Base-by-base conservation (phyloP, 129 eudicot genomes). In the Erigeron canadensis region DNA sequence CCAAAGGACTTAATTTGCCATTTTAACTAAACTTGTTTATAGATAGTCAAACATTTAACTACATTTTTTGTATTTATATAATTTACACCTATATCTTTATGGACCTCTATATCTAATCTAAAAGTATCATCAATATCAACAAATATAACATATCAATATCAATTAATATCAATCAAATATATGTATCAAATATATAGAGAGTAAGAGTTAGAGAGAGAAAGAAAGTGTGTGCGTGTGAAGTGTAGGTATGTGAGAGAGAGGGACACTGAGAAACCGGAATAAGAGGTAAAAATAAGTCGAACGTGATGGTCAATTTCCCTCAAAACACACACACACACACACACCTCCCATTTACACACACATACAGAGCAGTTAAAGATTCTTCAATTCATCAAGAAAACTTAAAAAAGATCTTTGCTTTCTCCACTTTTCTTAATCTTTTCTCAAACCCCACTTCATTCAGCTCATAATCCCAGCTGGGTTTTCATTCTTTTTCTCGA, bases 291-390 rank as follows among this genome's bases (percentile, higher is more conserved):
- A 57, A 83, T 67, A 58, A 19, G 39, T 21, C 68, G 83, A 75
- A 67, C 70, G 81, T 79, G 87, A 79, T 72, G 76, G 82, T 83
- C 81, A 75, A 83, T 71, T 80, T 79, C 28, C 81, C 81, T 71
- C 77, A 70, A 70, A 71, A 47, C 73, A 43, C 60, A 34, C 12
- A 16, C 67, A 34, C 12, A 16, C 67, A 51, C 70, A 63, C 71
- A 63, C 53, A 18, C 8, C 34, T 28, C 34, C 6, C 59, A 59
- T 43, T 47, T 6, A 63, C 43, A 21, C 65, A 59, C 8, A 59
- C 64, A 15, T 13, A 23, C 65, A 59, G 12, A 34, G 73, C 79
- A 69, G 81, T 78, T 78, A 10, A 48, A 51, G 10, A 23, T 8
- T 28, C 16, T 4, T 56, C 63, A 21, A 56, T 6, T 39, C 7